Base-by-base conservation (phyloP, 2,329 filamentous ascomycete genomes). In the Fusarium concolor region DNA sequence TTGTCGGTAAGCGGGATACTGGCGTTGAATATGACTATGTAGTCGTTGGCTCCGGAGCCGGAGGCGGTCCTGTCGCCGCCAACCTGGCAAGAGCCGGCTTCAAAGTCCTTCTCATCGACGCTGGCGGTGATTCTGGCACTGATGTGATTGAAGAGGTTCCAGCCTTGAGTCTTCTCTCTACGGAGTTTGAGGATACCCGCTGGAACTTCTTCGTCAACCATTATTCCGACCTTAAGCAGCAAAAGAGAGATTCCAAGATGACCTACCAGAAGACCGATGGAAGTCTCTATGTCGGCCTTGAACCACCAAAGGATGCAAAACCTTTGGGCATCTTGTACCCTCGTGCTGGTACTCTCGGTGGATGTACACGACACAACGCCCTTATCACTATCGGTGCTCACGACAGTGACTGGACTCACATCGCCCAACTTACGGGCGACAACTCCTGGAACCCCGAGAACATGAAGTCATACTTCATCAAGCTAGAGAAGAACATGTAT, bases 191-290 rank as follows among this genome's bases (percentile, higher is more conserved):
- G 43, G 62, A 72, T 10, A 76, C 72, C 1, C 52, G 68, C 43
- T 90, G 88, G 87, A 83, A 88, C 76, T 89, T 86, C 76, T 90
- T 84, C 65, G 86, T 90, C 58, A 83, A 85, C 52, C 88, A 90
- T 75, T 89, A 88, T 70, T 76, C 80, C 8, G 82, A 89, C 64
- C 75, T 82, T 18, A 74, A 76, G 7, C 50, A 65, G 5, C 81
- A 83, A 12, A 83, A 86, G 66, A 78, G 81, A 35, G 78, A 81
- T 43, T 85, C 89, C 70, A 84, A 90, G 76, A 76, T 79, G 68
- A 78, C 76, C 1, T 83, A 79, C 64, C 61, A 74, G 17, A 76
- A 70, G 12, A 50, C 78, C 0, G 72, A 81, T 24, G 82, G 82
- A 4, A 69, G 72, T 26, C 62, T 77, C 8, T 84, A 74, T 14